phyloP scores from a whole-genome alignment of 73 alveolate genomes.

The Symbiodinium natans region DNA sequence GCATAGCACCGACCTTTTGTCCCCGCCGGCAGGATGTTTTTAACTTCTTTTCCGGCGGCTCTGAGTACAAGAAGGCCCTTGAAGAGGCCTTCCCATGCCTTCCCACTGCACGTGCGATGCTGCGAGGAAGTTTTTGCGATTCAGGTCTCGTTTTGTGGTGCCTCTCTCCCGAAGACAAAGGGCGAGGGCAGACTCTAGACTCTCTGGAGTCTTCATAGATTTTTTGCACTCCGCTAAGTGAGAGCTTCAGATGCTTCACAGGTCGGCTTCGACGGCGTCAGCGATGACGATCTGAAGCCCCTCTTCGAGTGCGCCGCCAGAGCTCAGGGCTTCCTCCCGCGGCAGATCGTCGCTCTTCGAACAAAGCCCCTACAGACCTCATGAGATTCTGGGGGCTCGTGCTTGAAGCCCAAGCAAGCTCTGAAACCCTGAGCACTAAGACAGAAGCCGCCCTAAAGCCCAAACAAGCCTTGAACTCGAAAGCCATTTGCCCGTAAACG shows the following conservation, averaged over 20 bases:
- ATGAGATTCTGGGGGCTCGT: background rate
- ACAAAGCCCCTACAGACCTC: too few species aligned
- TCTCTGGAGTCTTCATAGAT: too few species aligned
- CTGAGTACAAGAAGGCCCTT: slow-evolving; percentile 77
- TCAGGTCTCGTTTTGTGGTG: too few species aligned
- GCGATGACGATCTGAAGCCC: slow-evolving; percentile 83
- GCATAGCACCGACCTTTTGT: too few species aligned
- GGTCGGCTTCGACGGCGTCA: slow-evolving; percentile 66
- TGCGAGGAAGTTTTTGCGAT: too few species aligned
- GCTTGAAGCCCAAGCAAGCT: background rate
- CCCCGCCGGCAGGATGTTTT: slow-evolving; percentile 8
- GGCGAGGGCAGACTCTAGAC: too few species aligned
- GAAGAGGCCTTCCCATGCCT: background rate
- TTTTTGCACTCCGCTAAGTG: too few species aligned
- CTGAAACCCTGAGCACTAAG: too few species aligned
- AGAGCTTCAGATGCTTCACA: too few species aligned
- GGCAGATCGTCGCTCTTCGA: too few species aligned
- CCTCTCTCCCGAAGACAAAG: too few species aligned
- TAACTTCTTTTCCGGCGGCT: slow-evolving; percentile 75
- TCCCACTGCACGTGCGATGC: too few species aligned
- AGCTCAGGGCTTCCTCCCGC: background rate
- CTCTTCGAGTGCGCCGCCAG: slow-evolving; percentile 41
- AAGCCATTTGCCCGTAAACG: background rate
- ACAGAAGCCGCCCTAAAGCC: background rate
- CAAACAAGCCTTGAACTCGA: background rate